These are phyloP conservation scores for Mimosa bimucronata DNA, from an alignment of 306 rosid species.

Conservation along the genomic window DNA sequence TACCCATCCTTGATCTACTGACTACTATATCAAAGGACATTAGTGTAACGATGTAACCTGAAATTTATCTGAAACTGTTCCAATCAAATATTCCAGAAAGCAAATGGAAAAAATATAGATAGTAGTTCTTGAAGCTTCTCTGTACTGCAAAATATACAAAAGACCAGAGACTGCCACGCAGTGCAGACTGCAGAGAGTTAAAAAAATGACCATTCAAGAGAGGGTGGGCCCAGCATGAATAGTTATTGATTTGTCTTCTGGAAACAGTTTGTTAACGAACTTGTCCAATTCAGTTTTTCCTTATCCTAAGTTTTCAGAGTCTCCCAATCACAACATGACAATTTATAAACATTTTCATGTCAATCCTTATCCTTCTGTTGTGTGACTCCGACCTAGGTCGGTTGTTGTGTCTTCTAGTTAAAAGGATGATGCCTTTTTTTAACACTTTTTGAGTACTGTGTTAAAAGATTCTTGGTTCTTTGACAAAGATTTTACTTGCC, in stretches of 20 bases:
- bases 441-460: background rate
- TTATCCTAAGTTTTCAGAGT: constrained; percentile 41
- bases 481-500: constrained; percentile 18
- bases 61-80: background rate
- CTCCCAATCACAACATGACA: constrained; percentile 30
- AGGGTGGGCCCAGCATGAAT: constrained; percentile 43
- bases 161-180: constrained; percentile 39
- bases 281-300: constrained; percentile 45
- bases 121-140: constrained; percentile 25
- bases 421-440: background rate
- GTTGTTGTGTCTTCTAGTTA: constrained; percentile 37
- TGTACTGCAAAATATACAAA: constrained; percentile 2
- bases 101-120: background rate
- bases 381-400: constrained; percentile 29
- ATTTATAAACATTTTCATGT: background rate
- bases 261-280: constrained; percentile 42
- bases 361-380: constrained; percentile 45
- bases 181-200: constrained; percentile 38
- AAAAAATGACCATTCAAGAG: constrained; percentile 34
- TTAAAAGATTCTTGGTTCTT: constrained; percentile 15
- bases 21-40: background rate
- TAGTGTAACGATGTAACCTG: background rate
- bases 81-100: background rate
- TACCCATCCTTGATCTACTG: background rate
- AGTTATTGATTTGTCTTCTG: constrained; percentile 23